A percentile compares a stretch with the other conserved stretches of the same genome.
These are phyloP conservation scores for Arabidopsis arenosa DNA, from an alignment of 345 rosid genomes.

Conservation along the genomic window DNA sequence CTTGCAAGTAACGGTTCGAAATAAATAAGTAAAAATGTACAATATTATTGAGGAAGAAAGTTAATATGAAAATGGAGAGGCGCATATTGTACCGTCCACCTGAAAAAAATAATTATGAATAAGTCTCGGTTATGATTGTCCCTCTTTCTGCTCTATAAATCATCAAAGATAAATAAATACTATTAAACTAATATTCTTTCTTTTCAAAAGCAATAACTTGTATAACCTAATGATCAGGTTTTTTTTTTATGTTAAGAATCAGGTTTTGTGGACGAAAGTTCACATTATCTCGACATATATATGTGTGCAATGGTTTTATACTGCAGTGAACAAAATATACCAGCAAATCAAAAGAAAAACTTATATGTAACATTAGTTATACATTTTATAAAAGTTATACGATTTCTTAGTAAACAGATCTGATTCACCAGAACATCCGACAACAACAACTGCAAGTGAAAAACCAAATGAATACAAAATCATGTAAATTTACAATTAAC, in stretches of 20 bases:
- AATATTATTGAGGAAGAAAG: not conserved
- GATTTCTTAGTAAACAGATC: not conserved
- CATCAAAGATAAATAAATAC: slow-evolving; percentile 15
- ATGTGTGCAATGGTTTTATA: not conserved
- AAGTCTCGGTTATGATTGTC: slow-evolving; percentile 40
- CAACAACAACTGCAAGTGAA: not conserved
- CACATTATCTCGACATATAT: slow-evolving; percentile 8
- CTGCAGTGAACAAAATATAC: not conserved
- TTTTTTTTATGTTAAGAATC: not conserved
- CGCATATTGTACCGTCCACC: slow-evolving; percentile 34
- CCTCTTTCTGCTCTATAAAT: slow-evolving; percentile 38
- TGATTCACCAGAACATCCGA: not conserved
- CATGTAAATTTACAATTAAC: not conserved
- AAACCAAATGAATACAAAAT: not conserved
- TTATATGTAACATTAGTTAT: not conserved
- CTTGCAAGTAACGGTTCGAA: not conserved
- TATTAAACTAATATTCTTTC: slow-evolving; percentile 22
- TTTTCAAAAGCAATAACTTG: slow-evolving; percentile 14
- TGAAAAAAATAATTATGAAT: slow-evolving; percentile 17
- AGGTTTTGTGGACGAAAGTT: slow-evolving; percentile 20
- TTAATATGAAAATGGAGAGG: slow-evolving; percentile 23
- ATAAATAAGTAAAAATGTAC: not conserved
- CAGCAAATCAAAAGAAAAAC: not conserved
- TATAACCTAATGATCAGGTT: slow-evolving; percentile 38
- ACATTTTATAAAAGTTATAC: not conserved